Conservation (phyloP, 176 grass and related monocot species). For the Otatea glauca region DNA sequence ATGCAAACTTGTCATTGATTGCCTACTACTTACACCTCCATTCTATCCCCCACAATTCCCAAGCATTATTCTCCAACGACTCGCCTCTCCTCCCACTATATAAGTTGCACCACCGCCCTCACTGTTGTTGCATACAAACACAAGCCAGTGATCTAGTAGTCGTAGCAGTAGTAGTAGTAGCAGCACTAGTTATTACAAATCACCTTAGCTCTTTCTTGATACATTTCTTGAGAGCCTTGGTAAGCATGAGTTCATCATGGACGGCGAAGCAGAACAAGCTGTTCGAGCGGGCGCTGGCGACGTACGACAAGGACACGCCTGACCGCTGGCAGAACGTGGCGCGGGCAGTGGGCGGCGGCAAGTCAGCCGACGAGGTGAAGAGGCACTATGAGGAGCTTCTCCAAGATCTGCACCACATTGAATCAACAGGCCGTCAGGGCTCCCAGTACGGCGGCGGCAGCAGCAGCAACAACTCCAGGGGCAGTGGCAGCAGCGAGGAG, state of each 20-base stretch:
- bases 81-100: slow-evolving; percentile 51
- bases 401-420: slow-evolving; percentile 8
- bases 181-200: neutral
- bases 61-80: slow-evolving; percentile 62
- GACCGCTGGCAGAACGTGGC: slow-evolving; percentile 72
- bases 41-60: slow-evolving; percentile 16
- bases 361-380: slow-evolving; percentile 40
- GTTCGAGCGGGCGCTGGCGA: slow-evolving; percentile 59
- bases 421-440: neutral
- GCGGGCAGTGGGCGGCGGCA: slow-evolving; percentile 43
- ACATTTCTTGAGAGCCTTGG: neutral
- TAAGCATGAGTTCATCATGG: slow-evolving; percentile 56
- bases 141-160: slow-evolving; percentile 14
- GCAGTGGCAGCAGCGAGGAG: neutral
- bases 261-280: slow-evolving; percentile 45
- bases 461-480: neutral
- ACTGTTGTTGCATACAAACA: slow-evolving; percentile 44
- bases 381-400: neutral
- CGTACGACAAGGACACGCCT: slow-evolving; percentile 53
- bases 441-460: neutral
- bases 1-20: slow-evolving; percentile 42
- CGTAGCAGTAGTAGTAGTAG: neutral
- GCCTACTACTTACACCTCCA: slow-evolving; percentile 5
- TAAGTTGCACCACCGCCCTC: slow-evolving; percentile 56
- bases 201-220: slow-evolving; percentile 14